Evolutionary conservation across 169 alveolate species (phyloP), one percentile per base, ranked within the genome.

Genomic region (Plasmodium knowlesi): DNA sequence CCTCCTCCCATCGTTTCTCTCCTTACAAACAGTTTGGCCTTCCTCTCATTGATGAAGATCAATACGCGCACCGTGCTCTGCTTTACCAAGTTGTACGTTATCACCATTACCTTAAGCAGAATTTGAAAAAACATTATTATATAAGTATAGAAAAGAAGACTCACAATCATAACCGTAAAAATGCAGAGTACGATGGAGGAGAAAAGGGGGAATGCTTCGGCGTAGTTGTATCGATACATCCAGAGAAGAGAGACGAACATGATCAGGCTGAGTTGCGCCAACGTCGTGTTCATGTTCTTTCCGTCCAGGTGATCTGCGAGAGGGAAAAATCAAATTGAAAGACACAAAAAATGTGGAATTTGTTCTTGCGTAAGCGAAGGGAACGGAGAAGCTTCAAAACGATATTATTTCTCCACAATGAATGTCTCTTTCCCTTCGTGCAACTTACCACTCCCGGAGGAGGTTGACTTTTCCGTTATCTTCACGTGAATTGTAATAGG

Each of bases 401-500:
- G 39, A 43, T 57, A 61, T 14, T 34, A 5, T 0, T 79, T 1
- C 19, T 2, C 57, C 57, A 46, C 57, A 12, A 46, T 46, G 57
- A 0, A 0, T 46, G 19, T 9, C 57, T 9, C 53, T 0, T 41
- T 19, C 57, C 57, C 57, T 46, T 25, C 28, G 43, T 9, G 16
- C 37, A 80, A 14, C 41, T 85, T 32, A 85, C 93, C 93, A 85
- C 28, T 53, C 41, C 53, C 74, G 46, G 79, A 5, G 71, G 72
- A 1, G 14, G 28, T 10, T 1, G 79, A 74, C 54, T 54, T 74
- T 74, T 85, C 93, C 3, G 93, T 85, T 9, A 85, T 85, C 80
- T 85, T 85, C 39, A 85, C 93, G 61, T 85, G 93, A 73, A 85
- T 85, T 1, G 84, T 85, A 14, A 74, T 85, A 3, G 93, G 80